Base-by-base conservation (phyloP, 345 rosid species). In the Trapa bicornis region DNA sequence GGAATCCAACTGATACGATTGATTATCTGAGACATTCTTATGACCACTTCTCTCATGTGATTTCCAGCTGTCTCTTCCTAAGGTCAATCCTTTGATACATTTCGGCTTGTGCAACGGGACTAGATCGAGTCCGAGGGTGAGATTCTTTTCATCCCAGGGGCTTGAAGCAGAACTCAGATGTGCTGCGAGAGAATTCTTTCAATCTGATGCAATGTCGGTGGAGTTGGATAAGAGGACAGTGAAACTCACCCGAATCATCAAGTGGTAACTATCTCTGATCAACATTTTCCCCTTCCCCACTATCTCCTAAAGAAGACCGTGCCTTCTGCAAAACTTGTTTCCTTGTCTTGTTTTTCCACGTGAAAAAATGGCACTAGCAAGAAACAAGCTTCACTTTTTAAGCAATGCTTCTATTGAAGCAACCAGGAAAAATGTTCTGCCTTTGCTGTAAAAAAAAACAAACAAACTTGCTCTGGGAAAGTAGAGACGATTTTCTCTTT, bases 81-180 rank as follows among this genome's bases (percentile, higher is more conserved):
- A 77, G 71, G 67, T 83, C 70, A 90, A 87, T 70, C 96, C 99
- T 5, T 71, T 91, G 16, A 77, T 94, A 54, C 96, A 94, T 80
- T 90, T 88, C 57, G 97, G 99, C 52, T 76, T 85, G 6, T 94
- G 95, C 76, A 80, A 85, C 13, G 99, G 99, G 65, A 78, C 99
- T 42, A 85, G 78, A 68, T 91, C 97, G 41, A 83, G 89, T 76
- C 96, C 99, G 17, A 56, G 72, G 0, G 88, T 89, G 66, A 84
- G 91, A 73, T 94, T 94, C 79, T 94, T 82, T 80, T 80, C 88
- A 32, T 47, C 86, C 1, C 80, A 87, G 71, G 91, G 90, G 58
- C 80, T 91, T 17, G 85, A 83, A 73, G 73, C 82, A 43, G 92
- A 89, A 68, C 80, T 94, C 9, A 87, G 82, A 82, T 58, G 56